A percentile compares a stretch with the other conserved stretches of the same genome.
These are phyloP conservation scores for Flaveria ramosissima DNA, from an alignment of 129 eudicot species.

Conservation along the genomic window DNA sequence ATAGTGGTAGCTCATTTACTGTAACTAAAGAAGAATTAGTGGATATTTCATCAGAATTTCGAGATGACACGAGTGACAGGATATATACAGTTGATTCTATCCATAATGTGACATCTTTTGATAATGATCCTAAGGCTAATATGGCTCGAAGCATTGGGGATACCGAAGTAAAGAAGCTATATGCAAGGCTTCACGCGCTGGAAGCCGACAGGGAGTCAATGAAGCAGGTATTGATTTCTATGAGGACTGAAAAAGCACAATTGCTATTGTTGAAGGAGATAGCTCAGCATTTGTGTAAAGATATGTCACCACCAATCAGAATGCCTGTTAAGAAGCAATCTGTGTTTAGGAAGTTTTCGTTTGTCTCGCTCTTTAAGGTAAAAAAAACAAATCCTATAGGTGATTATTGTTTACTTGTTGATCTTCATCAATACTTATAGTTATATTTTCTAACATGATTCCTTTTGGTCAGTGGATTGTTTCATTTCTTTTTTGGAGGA, in stretches of 20 bases:
- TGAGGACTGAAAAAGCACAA: conserved; percentile 96
- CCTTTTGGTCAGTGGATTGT: conserved; percentile 60
- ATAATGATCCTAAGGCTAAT: conserved; percentile 56
- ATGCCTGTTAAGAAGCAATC: conserved; percentile 67
- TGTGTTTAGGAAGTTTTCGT: conserved; percentile 42
- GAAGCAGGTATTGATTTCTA: conserved; percentile 82
- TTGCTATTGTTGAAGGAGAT: conserved; percentile 77
- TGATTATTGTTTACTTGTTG: background rate
- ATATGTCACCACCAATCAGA: conserved; percentile 51
- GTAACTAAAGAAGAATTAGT: conserved; percentile 40
- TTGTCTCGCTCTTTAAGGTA: conserved; percentile 79
- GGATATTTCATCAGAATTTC: conserved; percentile 66
- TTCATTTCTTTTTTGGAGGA: conserved; percentile 71
- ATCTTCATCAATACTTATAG: background rate
- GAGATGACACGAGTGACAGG: conserved; percentile 75
- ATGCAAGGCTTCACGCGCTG: conserved; percentile 86
- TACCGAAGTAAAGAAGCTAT: conserved; percentile 71
- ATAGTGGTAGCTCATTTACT: conserved; percentile 44
- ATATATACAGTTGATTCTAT: conserved; percentile 81
- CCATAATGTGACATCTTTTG: conserved; percentile 44
- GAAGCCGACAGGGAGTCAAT: conserved; percentile 96
- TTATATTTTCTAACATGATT: conserved; percentile 11
- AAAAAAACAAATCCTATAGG: background rate
- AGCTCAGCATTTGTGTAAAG: conserved; percentile 82
- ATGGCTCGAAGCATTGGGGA: conserved; percentile 53